These are phyloP conservation scores for Phytophthora cryptogea DNA, from an alignment of 352 stramenopile genomes.

Conservation along the genomic window DNA sequence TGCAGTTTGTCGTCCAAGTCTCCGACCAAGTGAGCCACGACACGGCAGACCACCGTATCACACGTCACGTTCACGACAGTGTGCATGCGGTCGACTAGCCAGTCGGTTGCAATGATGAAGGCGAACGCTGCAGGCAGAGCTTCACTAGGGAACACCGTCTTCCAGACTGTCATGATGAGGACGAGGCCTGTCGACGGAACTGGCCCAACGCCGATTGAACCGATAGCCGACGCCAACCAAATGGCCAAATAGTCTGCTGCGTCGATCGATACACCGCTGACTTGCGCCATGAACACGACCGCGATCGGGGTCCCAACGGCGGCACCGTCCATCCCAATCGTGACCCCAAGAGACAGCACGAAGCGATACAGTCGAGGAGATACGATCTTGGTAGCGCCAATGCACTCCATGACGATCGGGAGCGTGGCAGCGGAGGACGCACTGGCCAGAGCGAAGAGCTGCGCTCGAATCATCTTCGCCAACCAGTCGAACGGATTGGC, in stretches of 20 bases:
- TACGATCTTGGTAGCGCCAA: slow-evolving; percentile 54
- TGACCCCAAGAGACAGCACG: slow-evolving; percentile 62
- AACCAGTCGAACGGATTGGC: slow-evolving; percentile 56
- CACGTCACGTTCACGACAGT: slow-evolving; percentile 67
- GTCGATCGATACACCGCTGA: slow-evolving; percentile 41
- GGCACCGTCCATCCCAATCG: slow-evolving; percentile 67
- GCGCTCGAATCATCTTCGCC: slow-evolving; percentile 54
- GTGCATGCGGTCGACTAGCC: slow-evolving; percentile 60
- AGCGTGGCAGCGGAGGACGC: slow-evolving; percentile 77
- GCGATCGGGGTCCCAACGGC: slow-evolving; percentile 71
- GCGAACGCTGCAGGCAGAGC: slow-evolving; percentile 51
- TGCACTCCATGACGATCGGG: slow-evolving; percentile 63
- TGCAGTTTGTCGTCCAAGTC: slow-evolving; percentile 18
- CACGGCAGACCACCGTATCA: slow-evolving; percentile 59
- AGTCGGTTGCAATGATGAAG: slow-evolving; percentile 64
- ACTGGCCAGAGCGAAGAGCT: slow-evolving; percentile 74
- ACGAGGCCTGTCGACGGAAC: slow-evolving; percentile 68
- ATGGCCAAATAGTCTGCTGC: slow-evolving; percentile 55
- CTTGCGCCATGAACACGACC: slow-evolving; percentile 71
- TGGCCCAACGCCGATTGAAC: slow-evolving; percentile 66
- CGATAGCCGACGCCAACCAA: slow-evolving; percentile 57
- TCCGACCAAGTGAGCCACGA: slow-evolving; percentile 43
- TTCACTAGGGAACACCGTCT: slow-evolving; percentile 50
- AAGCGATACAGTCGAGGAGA: slow-evolving; percentile 57
- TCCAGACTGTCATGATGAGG: slow-evolving; percentile 75